Conservation (phyloP, 306 rosid species). For the Cucumis sativus region Cucumber_9930_V3 NC_026657.2:36609501-36610000, state of each 20-base stretch:
- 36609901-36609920: neutral
- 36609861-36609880: too few species aligned
- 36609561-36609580: neutral
- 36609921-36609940: neutral
- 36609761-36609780: conserved; percentile 51
- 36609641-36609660: neutral
- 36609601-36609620: neutral
- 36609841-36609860: too few species aligned
- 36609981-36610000: neutral
- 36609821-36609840: too few species aligned
- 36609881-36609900: too few species aligned
- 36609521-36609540: conserved; percentile 65
- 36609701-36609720: conserved; percentile 57
- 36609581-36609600: neutral
- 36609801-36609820: conserved; percentile 44
- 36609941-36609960: neutral
- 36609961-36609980: neutral
- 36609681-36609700: conserved; percentile 9
- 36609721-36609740: conserved; percentile 91
- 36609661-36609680: neutral
- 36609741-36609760: conserved; percentile 80
- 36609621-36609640: conserved; percentile 2
- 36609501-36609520: conserved; percentile 88
- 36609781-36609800: conserved; percentile 67
- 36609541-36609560: conserved; percentile 2